Conservation (phyloP, 768 basidiomycete species). For the Trametes cinnabarina region DNA sequence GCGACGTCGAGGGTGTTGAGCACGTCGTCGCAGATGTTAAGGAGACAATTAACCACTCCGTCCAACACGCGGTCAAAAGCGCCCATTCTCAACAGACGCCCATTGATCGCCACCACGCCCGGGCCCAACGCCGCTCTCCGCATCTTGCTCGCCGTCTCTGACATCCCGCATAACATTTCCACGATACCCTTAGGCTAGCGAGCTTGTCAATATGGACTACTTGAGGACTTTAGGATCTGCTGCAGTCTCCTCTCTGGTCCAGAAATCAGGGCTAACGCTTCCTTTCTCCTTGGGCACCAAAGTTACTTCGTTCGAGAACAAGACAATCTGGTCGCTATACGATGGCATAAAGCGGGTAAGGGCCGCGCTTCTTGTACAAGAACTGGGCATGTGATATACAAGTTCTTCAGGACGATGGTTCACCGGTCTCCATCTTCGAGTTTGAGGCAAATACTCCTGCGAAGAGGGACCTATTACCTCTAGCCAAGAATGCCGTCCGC, state of each 20-base stretch:
- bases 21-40: slow-evolving; percentile 6
- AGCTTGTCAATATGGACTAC: slow-evolving; percentile 65
- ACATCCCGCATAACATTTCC: background rate
- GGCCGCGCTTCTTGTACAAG: background rate
- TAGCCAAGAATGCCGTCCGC: slow-evolving; percentile 87
- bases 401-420: slow-evolving; percentile 75
- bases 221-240: slow-evolving; percentile 78
- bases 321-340: slow-evolving; percentile 79
- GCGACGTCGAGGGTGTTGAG: slow-evolving; percentile 5
- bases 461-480: slow-evolving; percentile 58
- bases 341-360: slow-evolving; percentile 86
- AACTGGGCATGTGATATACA: slow-evolving; percentile 13
- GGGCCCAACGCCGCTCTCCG: background rate
- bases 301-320: slow-evolving; percentile 59
- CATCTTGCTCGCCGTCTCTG: background rate
- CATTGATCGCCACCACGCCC: slow-evolving; percentile 1
- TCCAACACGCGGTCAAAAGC: slow-evolving; percentile 3
- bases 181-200: background rate
- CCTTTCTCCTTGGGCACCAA: slow-evolving; percentile 84
- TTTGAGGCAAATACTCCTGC: slow-evolving; percentile 72
- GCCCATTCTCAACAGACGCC: background rate
- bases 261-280: slow-evolving; percentile 87
- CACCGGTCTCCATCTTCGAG: slow-evolving; percentile 85
- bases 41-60: slow-evolving; percentile 2
- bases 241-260: slow-evolving; percentile 87